Conservation (phyloP, 257 asterid genomes). For the Petunia axillaris region DNA sequence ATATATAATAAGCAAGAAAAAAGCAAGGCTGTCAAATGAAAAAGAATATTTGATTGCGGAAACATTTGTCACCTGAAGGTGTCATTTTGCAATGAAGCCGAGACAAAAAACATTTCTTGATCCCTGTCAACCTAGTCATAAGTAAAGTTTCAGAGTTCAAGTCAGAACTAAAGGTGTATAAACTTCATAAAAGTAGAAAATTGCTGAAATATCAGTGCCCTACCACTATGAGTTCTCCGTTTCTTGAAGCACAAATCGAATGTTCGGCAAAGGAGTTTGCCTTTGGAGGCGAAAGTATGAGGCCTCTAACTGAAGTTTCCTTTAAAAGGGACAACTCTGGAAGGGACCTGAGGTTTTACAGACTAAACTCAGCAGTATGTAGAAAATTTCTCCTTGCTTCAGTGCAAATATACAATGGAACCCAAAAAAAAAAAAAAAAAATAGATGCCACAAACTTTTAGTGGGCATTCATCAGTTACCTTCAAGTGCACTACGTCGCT, state of each 20-base stretch:
- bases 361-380: slow-evolving; percentile 2
- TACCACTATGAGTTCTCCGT: slow-evolving; percentile 81
- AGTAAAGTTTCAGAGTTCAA: slow-evolving; percentile 24
- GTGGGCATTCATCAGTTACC: neutral
- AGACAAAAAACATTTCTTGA: slow-evolving; percentile 74
- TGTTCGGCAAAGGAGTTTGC: slow-evolving; percentile 50
- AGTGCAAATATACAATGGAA: neutral
- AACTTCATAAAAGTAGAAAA: slow-evolving; percentile 17
- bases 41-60: neutral
- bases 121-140: slow-evolving; percentile 67
- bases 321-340: slow-evolving; percentile 82
- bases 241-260: slow-evolving; percentile 61
- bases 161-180: slow-evolving; percentile 24
- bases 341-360: slow-evolving; percentile 67
- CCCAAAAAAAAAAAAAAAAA: neutral
- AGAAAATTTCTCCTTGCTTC: neutral
- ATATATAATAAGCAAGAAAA: slow-evolving; percentile 7
- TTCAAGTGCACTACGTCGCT: neutral
- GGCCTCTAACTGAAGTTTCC: slow-evolving; percentile 73
- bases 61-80: slow-evolving; percentile 58
- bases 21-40: neutral
- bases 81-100: slow-evolving; percentile 63
- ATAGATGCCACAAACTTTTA: slow-evolving; percentile 2
- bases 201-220: slow-evolving; percentile 24
- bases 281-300: slow-evolving; percentile 54